A percentile compares a stretch with the other conserved stretches of the same genome.
Evolutionary conservation across 1,139 yeast genomes (phyloP).

Genomic region (Hemisphaericaspora xylofermentans): DNA sequence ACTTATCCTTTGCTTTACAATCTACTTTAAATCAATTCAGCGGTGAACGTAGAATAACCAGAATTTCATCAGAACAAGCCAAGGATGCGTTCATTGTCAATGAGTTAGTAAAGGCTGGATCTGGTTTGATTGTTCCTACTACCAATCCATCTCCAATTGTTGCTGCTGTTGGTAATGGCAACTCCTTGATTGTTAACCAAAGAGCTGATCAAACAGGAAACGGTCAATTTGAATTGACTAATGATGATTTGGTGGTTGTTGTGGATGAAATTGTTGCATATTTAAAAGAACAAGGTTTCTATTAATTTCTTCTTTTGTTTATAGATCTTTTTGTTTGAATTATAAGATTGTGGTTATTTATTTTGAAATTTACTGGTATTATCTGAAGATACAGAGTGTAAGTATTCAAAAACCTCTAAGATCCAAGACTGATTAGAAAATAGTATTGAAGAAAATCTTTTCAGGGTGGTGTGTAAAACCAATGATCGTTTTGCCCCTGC

Average conservation of each 20-base stretch:
- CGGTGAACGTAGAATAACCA: conserved; percentile 82
- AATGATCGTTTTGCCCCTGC: too few relatives aligned
- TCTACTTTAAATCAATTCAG: conserved; percentile 87
- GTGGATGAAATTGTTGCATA: conserved; percentile 69
- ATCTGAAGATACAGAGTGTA: too few relatives aligned
- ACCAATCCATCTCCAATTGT: conserved; percentile 36
- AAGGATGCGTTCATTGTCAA: conserved; percentile 61
- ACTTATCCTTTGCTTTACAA: conserved; percentile 77
- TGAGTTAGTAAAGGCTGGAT: conserved; percentile 85
- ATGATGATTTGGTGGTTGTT: conserved; percentile 39
- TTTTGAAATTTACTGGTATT: too few relatives aligned
- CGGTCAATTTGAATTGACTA: conserved; percentile 13
- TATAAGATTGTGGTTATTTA: too few relatives aligned
- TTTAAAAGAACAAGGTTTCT: conserved; percentile 81
- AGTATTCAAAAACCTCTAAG: too few relatives aligned
- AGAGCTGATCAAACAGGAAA: conserved; percentile 13
- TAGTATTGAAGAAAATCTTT: too few relatives aligned
- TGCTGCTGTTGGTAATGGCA: conserved; percentile 42
- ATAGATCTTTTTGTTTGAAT: too few relatives aligned
- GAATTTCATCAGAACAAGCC: conserved; percentile 53
- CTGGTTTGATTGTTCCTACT: conserved; percentile 78
- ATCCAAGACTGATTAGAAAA: too few relatives aligned
- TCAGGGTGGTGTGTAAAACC: too few relatives aligned
- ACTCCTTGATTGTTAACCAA: conserved; percentile 27
- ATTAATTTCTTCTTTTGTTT: too few relatives aligned